Base-by-base conservation (phyloP, 176 grass and related monocot species). In the Saccharum spontaneum region DNA sequence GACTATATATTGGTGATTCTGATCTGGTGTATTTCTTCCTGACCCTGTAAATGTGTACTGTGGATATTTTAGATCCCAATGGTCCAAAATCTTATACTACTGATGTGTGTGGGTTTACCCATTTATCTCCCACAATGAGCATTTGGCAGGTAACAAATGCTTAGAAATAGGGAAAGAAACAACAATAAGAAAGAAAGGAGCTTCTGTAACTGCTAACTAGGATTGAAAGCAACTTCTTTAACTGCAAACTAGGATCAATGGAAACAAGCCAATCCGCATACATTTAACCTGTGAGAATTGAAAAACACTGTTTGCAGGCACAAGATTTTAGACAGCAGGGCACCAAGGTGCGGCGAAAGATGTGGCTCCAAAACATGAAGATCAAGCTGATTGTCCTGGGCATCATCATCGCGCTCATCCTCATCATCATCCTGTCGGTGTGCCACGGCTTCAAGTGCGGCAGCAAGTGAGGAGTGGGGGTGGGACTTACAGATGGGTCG, bases 361-460 rank as follows among this genome's bases (percentile, higher is more conserved):
- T 97, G 94, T 97, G 94, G 94, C 65, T 97, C 18, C 92, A 97
- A 80, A 97, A 97, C 78, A 97, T 97, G 94, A 97, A 97, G 90
- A 92, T 97, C 79, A 97, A 97, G 84, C 90, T 97, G 20, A 97
- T 97, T 23, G 94, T 97, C 26, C 80, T 97, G 23, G 92, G 88
- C 23, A 97, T 97, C 48, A 97, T 97, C 57, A 91, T 97, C 7
- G 94, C 92, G 7, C 82, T 97, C 28, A 94, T 97, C 41, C 94
- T 97, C 37, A 94, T 97, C 86, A 97, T 97, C 67, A 81, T 97
- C 78, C 86, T 97, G 83, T 97, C 94, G 1, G 90, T 97, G 75
- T 97, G 94, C 71, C 94, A 97, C 26, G 94, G 94, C 60, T 97
- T 97, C 88, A 97, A 97, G 20, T 97, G 94, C 81, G 72, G 71